Evolutionary conservation across 208 protist species (phyloP).

Genomic region (Trichomonas gallinae): DNA sequence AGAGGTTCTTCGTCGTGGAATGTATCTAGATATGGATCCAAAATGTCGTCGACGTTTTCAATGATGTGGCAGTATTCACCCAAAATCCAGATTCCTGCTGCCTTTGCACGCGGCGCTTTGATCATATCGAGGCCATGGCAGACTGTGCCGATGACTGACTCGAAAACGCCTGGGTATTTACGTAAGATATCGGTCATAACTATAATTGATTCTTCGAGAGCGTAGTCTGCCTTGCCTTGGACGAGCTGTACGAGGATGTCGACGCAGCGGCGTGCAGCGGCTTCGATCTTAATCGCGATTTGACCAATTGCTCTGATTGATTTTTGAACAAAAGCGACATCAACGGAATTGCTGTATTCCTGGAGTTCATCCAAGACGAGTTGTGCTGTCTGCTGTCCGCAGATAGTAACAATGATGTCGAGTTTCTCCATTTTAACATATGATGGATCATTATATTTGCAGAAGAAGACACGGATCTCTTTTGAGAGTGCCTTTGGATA

Average conservation of each 20-base stretch:
- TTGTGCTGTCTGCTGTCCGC: constrained; percentile 61
- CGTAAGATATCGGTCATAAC: constrained; percentile 85
- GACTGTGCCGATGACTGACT: constrained; percentile 44
- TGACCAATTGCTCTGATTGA: constrained; percentile 79
- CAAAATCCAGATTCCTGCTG: constrained; percentile 15
- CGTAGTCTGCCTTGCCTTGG: constrained; percentile 58
- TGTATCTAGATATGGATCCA: constrained; percentile 48
- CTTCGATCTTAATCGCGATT: constrained; percentile 86
- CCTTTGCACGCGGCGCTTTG: background rate
- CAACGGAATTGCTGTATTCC: constrained; percentile 78
- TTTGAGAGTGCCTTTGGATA: constrained; percentile 33
- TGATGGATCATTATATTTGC: constrained; percentile 90
- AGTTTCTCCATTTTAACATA: constrained; percentile 95
- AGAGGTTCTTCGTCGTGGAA: constrained; percentile 16
- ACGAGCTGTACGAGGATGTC: constrained; percentile 74
- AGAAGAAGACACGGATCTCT: constrained; percentile 75
- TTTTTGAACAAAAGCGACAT: constrained; percentile 86
- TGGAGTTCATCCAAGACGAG: constrained; percentile 71
- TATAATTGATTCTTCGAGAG: constrained; percentile 82
- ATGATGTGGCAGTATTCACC: constrained; percentile 79
- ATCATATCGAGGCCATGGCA: constrained; percentile 66
- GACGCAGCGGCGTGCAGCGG: constrained; percentile 67
- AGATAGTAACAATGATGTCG: constrained; percentile 76
- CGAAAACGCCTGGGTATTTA: constrained; percentile 64
- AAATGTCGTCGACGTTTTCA: constrained; percentile 73